Evolutionary conservation across 2,329 filamentous ascomycete species (phyloP).

Genomic region (Coniella vitis): DNA sequence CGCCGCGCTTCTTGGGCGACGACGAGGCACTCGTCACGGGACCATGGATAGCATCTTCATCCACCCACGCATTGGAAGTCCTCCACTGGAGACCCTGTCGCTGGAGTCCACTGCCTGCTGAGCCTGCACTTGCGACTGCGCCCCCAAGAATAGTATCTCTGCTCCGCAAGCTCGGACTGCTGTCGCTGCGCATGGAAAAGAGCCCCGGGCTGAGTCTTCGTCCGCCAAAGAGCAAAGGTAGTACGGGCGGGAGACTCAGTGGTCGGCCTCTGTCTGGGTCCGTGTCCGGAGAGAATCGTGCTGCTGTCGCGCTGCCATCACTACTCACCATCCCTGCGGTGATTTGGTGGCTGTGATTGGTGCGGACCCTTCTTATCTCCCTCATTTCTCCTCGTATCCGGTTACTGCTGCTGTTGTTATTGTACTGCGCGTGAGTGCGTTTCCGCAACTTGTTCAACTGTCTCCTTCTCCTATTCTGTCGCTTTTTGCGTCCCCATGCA

Average conservation of each 20-base stretch:
- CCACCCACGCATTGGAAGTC: conserved; percentile 36
- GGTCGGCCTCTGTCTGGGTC: too few relatives aligned
- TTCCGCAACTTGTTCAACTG: background rate
- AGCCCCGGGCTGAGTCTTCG: conserved; percentile 5
- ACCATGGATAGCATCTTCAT: conserved; percentile 45
- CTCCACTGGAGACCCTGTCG: conserved; percentile 19
- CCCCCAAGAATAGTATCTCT: background rate
- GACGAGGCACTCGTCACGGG: conserved; percentile 28
- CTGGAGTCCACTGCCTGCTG: too few relatives aligned
- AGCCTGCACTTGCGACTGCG: background rate
- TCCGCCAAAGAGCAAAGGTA: conserved; percentile 21
- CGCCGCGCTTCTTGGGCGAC: too few relatives aligned
- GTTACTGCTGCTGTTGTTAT: too few relatives aligned
- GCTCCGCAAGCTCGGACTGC: background rate
- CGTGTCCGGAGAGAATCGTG: background rate
- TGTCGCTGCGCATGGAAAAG: background rate
- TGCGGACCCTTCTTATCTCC: too few relatives aligned
- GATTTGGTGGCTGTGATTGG: too few relatives aligned
- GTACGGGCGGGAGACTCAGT: conserved; percentile 4
- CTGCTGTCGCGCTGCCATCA: conserved; percentile 11
- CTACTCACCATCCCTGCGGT: too few relatives aligned
- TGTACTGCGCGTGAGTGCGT: too few relatives aligned
- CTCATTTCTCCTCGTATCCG: too few relatives aligned
- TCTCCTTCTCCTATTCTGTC: background rate
- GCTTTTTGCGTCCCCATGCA: background rate